Evolutionary conservation across 345 rosid genomes (phyloP).

Genomic region (Eucalyptus grandis): DNA sequence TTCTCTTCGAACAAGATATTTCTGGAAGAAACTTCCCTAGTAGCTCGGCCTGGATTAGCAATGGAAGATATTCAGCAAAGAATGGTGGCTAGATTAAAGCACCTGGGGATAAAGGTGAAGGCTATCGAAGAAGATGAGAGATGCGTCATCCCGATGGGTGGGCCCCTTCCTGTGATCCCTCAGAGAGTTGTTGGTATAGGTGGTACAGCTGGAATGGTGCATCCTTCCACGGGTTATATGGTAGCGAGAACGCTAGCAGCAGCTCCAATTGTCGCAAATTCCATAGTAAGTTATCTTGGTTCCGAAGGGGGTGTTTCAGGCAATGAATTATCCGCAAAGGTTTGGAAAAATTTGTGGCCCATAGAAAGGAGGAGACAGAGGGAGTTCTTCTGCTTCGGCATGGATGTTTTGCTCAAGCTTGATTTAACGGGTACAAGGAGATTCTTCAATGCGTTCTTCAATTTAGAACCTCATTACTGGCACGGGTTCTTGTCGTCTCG

Average conservation of each 20-base stretch:
- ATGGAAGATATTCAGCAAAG: slow-evolving; percentile 91
- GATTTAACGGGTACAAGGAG: slow-evolving; percentile 77
- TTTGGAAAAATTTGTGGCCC: slow-evolving; percentile 98
- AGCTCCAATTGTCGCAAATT: slow-evolving; percentile 78
- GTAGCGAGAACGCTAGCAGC: slow-evolving; percentile 97
- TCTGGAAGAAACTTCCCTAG: slow-evolving; percentile 93
- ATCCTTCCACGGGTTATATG: slow-evolving; percentile 95
- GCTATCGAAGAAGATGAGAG: slow-evolving; percentile 85
- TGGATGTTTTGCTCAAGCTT: slow-evolving; percentile 89
- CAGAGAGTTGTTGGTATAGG: slow-evolving; percentile 94
- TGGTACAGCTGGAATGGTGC: slow-evolving; percentile 95
- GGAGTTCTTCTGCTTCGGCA: slow-evolving; percentile 99
- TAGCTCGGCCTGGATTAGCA: slow-evolving; percentile 77
- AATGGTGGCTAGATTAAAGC: slow-evolving; percentile 86
- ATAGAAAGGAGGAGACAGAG: slow-evolving; percentile 85
- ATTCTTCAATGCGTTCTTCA: slow-evolving; percentile 85
- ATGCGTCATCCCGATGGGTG: slow-evolving; percentile 97
- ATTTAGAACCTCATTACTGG: slow-evolving; percentile 83
- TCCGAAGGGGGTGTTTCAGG: slow-evolving; percentile 33
- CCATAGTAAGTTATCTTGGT: slow-evolving; percentile 66
- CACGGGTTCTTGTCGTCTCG: slow-evolving; percentile 95
- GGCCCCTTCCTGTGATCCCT: slow-evolving; percentile 90
- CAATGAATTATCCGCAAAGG: slow-evolving; percentile 52
- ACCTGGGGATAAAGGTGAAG: slow-evolving; percentile 70
- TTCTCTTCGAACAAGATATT: slow-evolving; percentile 68